Evolutionary conservation across 164 flowering plant species (phyloP).

Genomic region (Berberis thunbergii): DNA sequence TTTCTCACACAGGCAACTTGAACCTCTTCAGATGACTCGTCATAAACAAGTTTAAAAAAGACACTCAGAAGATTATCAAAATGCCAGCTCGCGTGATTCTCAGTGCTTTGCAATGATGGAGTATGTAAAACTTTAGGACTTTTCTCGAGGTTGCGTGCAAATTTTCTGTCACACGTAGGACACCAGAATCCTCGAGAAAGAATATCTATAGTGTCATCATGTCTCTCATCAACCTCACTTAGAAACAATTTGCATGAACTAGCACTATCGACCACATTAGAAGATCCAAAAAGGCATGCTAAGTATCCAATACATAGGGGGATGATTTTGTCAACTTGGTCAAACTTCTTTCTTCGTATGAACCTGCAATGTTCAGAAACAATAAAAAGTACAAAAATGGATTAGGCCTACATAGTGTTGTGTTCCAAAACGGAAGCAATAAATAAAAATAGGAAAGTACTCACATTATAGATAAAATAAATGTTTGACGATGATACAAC

Average conservation of each 20-base stretch:
- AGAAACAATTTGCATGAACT: slow-evolving; percentile 47
- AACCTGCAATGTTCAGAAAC: slow-evolving; percentile 31
- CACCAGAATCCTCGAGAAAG: slow-evolving; percentile 68
- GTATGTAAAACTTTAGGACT: slow-evolving; percentile 12
- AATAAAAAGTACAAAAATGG: too few species aligned
- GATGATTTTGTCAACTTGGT: slow-evolving; percentile 41
- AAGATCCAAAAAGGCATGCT: slow-evolving; percentile 73
- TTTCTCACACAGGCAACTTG: slow-evolving; percentile 70
- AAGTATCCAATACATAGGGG: slow-evolving; percentile 60
- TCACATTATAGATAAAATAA: too few species aligned
- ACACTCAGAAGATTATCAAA: slow-evolving; percentile 38
- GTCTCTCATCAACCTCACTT: slow-evolving; percentile 18
- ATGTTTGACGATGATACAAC: too few species aligned
- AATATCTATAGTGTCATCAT: slow-evolving; percentile 23
- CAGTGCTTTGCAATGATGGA: slow-evolving; percentile 18
- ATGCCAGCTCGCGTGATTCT: slow-evolving; percentile 22
- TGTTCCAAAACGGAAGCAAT: too few species aligned
- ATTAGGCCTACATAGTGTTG: too few species aligned
- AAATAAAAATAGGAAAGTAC: too few species aligned
- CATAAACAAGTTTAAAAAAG: slow-evolving; percentile 57
- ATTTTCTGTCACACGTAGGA: slow-evolving; percentile 56
- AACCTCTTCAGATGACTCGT: slow-evolving; percentile 78
- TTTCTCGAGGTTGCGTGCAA: slow-evolving; percentile 11
- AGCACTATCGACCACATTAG: slow-evolving; percentile 16
- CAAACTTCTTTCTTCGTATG: slow-evolving; percentile 33